Conservation (phyloP, 257 asterid genomes). For the Solanum ossicruentum region DNA sequence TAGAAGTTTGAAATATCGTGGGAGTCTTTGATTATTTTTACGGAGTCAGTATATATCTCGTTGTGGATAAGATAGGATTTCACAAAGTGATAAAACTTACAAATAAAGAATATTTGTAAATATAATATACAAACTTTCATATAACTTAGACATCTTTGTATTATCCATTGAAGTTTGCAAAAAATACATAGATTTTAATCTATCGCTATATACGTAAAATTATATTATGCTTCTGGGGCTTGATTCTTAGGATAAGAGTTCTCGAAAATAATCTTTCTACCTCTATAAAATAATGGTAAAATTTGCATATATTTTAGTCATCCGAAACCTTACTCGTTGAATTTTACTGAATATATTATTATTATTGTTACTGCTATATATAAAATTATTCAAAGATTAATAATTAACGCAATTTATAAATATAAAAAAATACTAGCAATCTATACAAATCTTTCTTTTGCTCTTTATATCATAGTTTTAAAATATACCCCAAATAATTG, state of each 20-base stretch:
- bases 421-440: too few relatives aligned
- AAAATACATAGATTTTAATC: neutral
- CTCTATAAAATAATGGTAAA: too few relatives aligned
- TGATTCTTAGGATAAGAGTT: too few relatives aligned
- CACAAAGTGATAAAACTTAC: neutral
- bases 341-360: too few relatives aligned
- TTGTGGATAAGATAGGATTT: neutral
- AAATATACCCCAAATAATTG: neutral
- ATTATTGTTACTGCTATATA: neutral
- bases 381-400: neutral
- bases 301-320: too few relatives aligned
- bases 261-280: too few relatives aligned
- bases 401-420: neutral
- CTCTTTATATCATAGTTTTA: neutral
- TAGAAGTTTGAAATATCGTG: neutral
- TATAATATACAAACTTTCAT: too few relatives aligned
- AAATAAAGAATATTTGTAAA: neutral
- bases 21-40: neutral
- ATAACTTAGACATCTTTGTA: too few relatives aligned
- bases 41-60: neutral
- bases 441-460: neutral
- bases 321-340: fast-evolving
- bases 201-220: too few relatives aligned
- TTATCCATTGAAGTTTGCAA: neutral
- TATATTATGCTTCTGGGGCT: too few relatives aligned